phyloP scores from a whole-genome alignment of 768 basidiomycete species.

The Rhodotorula sphaerocarpa region DNA sequence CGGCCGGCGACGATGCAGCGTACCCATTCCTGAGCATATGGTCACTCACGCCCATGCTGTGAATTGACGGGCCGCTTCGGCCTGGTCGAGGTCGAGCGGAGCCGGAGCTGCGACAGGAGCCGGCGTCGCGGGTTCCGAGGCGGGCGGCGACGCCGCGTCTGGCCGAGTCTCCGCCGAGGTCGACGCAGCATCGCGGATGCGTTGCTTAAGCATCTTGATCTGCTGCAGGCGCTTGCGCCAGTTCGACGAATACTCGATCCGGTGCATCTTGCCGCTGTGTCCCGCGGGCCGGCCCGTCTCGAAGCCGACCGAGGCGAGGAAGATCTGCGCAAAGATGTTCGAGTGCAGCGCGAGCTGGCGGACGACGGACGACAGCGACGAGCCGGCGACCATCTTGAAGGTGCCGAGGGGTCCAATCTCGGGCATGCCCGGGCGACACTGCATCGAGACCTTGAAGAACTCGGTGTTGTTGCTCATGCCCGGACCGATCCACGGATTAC shows the following conservation, averaged over 20 bases:
- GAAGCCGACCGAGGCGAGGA: slow-evolving; percentile 35
- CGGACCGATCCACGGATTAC: slow-evolving; percentile 69
- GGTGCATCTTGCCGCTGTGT: slow-evolving; percentile 13
- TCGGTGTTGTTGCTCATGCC: slow-evolving; percentile 59
- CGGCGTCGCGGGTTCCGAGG: neutral
- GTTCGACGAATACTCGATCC: slow-evolving; percentile 32
- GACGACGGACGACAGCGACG: slow-evolving; percentile 74
- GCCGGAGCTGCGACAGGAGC: neutral
- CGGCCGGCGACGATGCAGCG: too few relatives aligned
- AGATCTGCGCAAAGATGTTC: slow-evolving; percentile 84
- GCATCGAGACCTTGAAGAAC: slow-evolving; percentile 89
- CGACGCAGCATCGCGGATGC: slow-evolving; percentile 10
- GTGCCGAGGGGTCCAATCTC: slow-evolving; percentile 87
- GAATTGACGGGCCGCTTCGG: slow-evolving; percentile 27
- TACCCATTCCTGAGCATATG: too few relatives aligned
- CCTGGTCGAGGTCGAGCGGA: slow-evolving; percentile 27
- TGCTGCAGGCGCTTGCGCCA: slow-evolving; percentile 35
- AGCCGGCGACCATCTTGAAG: slow-evolving; percentile 88
- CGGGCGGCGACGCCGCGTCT: neutral
- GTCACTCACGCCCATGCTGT: slow-evolving; percentile 21
- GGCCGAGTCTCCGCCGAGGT: neutral
- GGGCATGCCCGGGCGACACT: slow-evolving; percentile 79
- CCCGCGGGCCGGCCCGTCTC: slow-evolving; percentile 15
- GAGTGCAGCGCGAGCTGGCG: slow-evolving; percentile 78
- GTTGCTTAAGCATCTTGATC: slow-evolving; percentile 29